These are phyloP conservation scores for Cryptococcus wingfieldii DNA, from an alignment of 1,284 basidiomycete genomes.

Conservation along the genomic window DNA sequence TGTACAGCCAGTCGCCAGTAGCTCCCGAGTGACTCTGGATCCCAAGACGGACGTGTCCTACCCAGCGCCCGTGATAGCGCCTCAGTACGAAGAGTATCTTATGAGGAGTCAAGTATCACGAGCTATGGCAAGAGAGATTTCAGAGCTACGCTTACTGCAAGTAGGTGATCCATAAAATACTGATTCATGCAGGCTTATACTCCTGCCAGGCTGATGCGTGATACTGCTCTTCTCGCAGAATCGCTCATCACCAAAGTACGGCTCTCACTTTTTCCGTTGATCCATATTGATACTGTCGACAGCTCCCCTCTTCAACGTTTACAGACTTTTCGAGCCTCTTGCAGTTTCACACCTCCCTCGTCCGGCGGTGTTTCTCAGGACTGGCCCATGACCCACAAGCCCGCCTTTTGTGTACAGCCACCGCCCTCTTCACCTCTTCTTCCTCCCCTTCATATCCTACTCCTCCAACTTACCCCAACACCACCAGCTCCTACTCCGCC, in stretches of 20 bases:
- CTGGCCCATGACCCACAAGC: neutral
- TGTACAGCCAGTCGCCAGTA: too few species aligned
- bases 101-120: too few species aligned
- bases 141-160: neutral
- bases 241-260: neutral
- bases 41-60: too few species aligned
- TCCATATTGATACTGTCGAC: too few species aligned
- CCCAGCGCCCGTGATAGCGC: too few species aligned
- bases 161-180: neutral
- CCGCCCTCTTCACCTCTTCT: neutral
- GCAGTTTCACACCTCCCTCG: slow-evolving; percentile 1
- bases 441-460: neutral
- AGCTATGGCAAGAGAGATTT: neutral
- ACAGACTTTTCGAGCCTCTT: neutral
- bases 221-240: neutral
- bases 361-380: neutral
- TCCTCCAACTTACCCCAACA: neutral
- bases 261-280: neutral
- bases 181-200: neutral
- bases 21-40: too few species aligned
- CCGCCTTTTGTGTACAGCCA: neutral
- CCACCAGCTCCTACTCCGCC: neutral
- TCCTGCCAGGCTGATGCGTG: neutral
- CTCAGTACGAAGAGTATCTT: too few species aligned
- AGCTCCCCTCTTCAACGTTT: neutral